Evolutionary conservation across 2,329 filamentous ascomycete species (phyloP), one percentile per base, ranked within the genome.

Genomic region (Penicillium italicum): DNA sequence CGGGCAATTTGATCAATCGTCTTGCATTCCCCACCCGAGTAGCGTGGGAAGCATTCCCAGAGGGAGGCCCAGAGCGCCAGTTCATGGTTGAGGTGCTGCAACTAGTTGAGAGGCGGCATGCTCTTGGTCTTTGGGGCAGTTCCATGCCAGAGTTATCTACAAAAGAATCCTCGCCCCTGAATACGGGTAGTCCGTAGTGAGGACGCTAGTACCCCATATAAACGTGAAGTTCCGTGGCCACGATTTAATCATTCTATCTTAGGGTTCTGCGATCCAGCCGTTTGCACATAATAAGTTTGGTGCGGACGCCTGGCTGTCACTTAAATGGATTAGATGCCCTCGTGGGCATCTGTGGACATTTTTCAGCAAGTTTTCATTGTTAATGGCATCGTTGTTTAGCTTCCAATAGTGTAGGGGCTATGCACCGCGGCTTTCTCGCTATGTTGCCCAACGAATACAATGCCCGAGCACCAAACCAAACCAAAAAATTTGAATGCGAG

Each of bases 1-100:
- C 71, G 0, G 71, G 72, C 1, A 74, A 73, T 50, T 73, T 74
- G 72, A 74, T 74, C 45, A 74, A 74, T 47, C 71, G 72, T 2
- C 66, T 74, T 11, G 71, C 71, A 1, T 73, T 74, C 33, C 62
- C 71, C 2, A 69, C 70, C 6, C 68, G 72, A 2, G 71, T 74
- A 1, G 72, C 72, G 7, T 74, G 71, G 71, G 72, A 74, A 46
- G 70, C 62, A 1, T 69, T 74, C 36, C 70, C 71, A 1, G 65
- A 66, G 4, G 60, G 56, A 5, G 69, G 69, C 1, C 67, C 70
- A 3, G 72, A 74, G 47, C 68, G 68, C 22, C 55, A 47, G 3
- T 74, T 71, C 18, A 66, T 74, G 61, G 54, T 60, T 10, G 65
- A 70, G 8, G 70, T 74, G 14, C 49, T 73, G 46, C 64, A 68